A percentile compares a stretch with the other conserved stretches of the same genome.
Evolutionary conservation across 176 grass and related monocot genomes (phyloP).

Genomic region (Triticum urartu): DNA sequence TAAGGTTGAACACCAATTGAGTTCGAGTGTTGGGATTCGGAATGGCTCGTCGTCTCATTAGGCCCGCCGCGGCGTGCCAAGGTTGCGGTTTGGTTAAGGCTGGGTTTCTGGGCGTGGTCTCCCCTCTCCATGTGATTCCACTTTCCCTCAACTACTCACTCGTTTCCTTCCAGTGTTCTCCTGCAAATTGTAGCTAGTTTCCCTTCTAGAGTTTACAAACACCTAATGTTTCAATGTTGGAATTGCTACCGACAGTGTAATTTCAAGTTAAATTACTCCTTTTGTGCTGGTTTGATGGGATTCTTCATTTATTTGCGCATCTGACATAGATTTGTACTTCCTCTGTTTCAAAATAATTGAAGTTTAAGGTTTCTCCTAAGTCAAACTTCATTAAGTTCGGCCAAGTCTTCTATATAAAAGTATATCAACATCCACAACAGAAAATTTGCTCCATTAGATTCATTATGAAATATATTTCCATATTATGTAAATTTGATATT

Average conservation of each 20-base stretch:
- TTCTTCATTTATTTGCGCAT: conserved; percentile 17
- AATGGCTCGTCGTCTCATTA: conserved; percentile 91
- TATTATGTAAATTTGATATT: no score
- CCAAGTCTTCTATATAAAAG: no score
- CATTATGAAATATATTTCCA: no score
- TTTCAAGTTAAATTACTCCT: conserved; percentile 13
- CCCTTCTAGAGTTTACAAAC: not conserved
- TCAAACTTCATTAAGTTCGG: not conserved
- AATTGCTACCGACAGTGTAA: not conserved
- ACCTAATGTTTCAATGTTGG: not conserved
- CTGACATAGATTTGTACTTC: not conserved
- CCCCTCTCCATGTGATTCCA: conserved; percentile 86
- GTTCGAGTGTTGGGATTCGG: conserved; percentile 24
- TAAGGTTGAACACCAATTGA: conserved; percentile 5
- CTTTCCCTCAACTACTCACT: conserved; percentile 34
- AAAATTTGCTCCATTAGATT: no score
- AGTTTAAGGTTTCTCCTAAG: not conserved
- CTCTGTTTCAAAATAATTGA: not conserved
- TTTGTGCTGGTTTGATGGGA: not conserved
- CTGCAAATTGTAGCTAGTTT: not conserved
- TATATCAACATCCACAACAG: no score
- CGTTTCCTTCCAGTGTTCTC: not conserved
- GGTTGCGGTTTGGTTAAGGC: conserved; percentile 73
- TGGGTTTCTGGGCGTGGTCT: conserved; percentile 79
- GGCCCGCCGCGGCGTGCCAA: conserved; percentile 65